Conservation (phyloP, 1,284 basidiomycete genomes). For the Rhodotorula sp. region DNA sequence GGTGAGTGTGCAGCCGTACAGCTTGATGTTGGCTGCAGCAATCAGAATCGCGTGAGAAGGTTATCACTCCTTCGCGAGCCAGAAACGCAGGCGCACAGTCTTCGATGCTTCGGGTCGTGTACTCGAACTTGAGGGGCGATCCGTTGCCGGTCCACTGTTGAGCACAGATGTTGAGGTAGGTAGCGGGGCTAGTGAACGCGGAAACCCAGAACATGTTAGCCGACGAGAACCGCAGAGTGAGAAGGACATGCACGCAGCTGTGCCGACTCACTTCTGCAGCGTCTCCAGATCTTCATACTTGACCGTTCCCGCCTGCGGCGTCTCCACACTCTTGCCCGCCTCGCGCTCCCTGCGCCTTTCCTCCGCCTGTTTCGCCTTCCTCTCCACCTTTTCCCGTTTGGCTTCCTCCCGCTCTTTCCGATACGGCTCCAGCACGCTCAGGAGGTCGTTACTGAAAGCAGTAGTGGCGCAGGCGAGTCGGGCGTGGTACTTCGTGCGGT, state of each 20-base stretch:
- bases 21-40: neutral
- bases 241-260: too few relatives aligned
- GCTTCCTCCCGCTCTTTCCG: neutral
- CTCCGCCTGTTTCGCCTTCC: neutral
- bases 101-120: neutral
- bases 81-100: neutral
- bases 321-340: neutral
- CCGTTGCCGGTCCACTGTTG: constrained; percentile 19
- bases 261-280: constrained; percentile 16
- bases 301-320: constrained; percentile 10
- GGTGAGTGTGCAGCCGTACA: constrained; percentile 12
- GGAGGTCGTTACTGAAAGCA: constrained; percentile 6
- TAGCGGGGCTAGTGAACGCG: constrained; percentile 1
- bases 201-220: neutral
- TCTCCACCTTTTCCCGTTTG: neutral
- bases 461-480: neutral
- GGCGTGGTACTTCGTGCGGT: constrained; percentile 10
- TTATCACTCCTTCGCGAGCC: too few relatives aligned
- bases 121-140: constrained; percentile 16
- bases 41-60: too few relatives aligned
- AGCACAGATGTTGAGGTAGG: constrained; percentile 21
- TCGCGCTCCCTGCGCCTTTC: neutral
- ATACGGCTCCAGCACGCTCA: constrained; percentile 1
- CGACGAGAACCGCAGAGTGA: too few relatives aligned
- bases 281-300: constrained; percentile 12